Conservation (phyloP, 2,329 filamentous ascomycete species). For the Nemania diffusa region DNA sequence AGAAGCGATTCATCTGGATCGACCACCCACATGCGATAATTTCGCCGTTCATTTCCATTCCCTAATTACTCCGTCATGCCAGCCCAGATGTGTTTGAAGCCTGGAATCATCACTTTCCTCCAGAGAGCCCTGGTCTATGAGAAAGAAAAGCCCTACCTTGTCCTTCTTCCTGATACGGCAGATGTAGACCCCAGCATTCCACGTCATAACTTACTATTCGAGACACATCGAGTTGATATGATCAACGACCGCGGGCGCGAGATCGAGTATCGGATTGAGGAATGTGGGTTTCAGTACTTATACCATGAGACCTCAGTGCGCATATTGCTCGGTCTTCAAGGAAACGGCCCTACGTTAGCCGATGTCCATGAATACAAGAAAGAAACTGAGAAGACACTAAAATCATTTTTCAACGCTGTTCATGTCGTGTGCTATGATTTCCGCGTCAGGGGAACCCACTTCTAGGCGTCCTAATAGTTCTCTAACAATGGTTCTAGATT, state of each 20-base stretch:
- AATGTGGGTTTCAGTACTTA: background rate
- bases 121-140: background rate
- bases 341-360: background rate
- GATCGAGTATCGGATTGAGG: background rate
- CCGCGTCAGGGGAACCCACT: background rate
- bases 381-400: background rate
- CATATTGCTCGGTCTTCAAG: background rate
- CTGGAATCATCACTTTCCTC: background rate
- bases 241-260: background rate
- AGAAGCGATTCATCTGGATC: no score
- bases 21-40: no score
- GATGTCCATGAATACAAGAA: background rate
- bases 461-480: no score
- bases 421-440: background rate
- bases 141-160: constrained; percentile 1
- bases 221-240: background rate
- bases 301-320: background rate
- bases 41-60: no score
- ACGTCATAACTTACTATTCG: background rate
- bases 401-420: background rate
- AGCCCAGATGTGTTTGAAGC: no score
- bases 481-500: no score
- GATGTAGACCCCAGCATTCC: background rate
- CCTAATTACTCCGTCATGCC: no score
- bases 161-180: background rate